Percentiles rank a stretch among this genome's conserved stretches.
These are phyloP conservation scores for Dipteronia dyeriana DNA, from an alignment of 345 rosid species.

Conservation along the genomic window DNA sequence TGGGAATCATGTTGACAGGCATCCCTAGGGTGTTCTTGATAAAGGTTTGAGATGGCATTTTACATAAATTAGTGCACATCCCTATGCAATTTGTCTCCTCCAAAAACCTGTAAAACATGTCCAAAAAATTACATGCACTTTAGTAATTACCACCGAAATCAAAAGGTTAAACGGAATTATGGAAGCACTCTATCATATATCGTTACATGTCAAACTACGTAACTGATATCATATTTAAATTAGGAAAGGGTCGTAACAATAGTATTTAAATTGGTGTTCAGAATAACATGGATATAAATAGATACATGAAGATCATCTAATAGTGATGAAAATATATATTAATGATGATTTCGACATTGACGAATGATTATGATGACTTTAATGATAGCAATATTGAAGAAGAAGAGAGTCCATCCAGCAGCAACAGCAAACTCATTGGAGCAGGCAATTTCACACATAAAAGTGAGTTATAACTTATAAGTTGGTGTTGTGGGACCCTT, in stretches of 20 bases:
- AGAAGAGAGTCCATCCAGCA: conserved; percentile 11
- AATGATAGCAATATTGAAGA: conserved; percentile 34
- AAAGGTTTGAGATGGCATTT: conserved; percentile 74
- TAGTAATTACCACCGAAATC: no score
- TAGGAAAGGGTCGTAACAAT: no score
- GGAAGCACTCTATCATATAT: no score
- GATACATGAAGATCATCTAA: conserved; percentile 25
- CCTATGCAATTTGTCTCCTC: conserved; percentile 87
- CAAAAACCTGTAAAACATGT: conserved; percentile 57
- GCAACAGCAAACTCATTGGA: conserved; percentile 45
- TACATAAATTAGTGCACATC: conserved; percentile 90
- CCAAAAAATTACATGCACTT: not conserved
- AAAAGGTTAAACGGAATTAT: no score
- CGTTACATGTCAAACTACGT: no score
- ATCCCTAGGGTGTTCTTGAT: conserved; percentile 78
- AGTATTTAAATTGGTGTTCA: no score
- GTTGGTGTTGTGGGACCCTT: conserved; percentile 40
- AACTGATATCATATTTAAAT: no score
- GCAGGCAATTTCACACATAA: conserved; percentile 29
- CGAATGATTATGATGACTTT: conserved; percentile 14
- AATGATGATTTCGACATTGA: conserved; percentile 28
- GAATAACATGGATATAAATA: no score
- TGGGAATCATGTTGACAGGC: conserved; percentile 88
- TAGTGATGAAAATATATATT: conserved; percentile 20
- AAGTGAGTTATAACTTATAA: conserved; percentile 23